Evolutionary conservation across 129 eudicot genomes (phyloP), one percentile per base, ranked within the genome.

Genomic region (Kitagawia praeruptora): DNA sequence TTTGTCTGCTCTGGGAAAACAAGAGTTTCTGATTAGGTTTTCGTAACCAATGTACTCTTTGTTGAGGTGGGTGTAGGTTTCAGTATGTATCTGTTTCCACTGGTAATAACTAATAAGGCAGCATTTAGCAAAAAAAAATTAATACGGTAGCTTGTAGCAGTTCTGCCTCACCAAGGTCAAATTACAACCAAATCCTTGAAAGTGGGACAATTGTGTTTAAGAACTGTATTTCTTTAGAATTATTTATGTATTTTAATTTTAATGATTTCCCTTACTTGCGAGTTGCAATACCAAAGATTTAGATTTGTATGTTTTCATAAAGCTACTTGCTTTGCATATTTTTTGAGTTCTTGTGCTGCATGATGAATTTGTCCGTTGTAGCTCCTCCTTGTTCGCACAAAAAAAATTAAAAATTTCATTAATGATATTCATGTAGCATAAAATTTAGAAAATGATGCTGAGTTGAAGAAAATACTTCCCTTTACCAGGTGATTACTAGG

Each of bases 401-500:
- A n/a, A n/a, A n/a, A n/a, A n/a, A n/a, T n/a, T n/a, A n/a, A n/a
- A n/a, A n/a, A n/a, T n/a, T 18, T 70, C 28, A 38, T 9, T 70
- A 2, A 37, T 34, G 28, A 19, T 19, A 15, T 67, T 5, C 21
- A 48, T 46, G n/a, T 75, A 66, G 70, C 41, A 37, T 64, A 37
- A 37, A 58, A 42, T 64, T 53, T 37, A 28, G 12, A 34, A 44
- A 69, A 38, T 77, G 75, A 70, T 64, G 71, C 61, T 74, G 41
- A 15, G 11, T 15, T 69, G 14, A 44, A 49, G 66, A 70, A 49
- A 58, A 67, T 69, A 23, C 77, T 82, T 79, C 25, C 67, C 14
- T 58, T 58, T n/a, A 58, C 75, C 85, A 95, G 99, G 99, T 95
- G 48, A 90, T 95, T 63, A 49, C 83, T 69, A 90, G 99, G 87